A percentile compares a stretch with the other conserved stretches of the same genome.
phyloP scores from a whole-genome alignment of 352 stramenopile genomes.

The Phytophthora crassamura region DNA sequence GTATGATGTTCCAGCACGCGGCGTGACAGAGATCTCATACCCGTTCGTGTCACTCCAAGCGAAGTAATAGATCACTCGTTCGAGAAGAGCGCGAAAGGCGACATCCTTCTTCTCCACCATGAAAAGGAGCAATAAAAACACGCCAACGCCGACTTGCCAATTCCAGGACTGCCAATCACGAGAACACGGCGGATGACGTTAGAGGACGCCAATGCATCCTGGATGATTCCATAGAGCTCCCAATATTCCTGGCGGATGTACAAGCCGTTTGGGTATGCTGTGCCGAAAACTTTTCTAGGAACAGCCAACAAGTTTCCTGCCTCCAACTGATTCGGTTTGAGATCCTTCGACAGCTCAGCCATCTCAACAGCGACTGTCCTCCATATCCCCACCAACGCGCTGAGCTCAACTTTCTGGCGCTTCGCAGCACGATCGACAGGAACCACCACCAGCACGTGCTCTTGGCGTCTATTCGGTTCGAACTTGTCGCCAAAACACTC shows the following conservation, averaged over 20 bases:
- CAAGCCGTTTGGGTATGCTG: conserved; percentile 6
- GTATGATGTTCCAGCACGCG: conserved; percentile 5
- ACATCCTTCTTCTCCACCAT: conserved; percentile 33
- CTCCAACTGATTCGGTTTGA: no score
- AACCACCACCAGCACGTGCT: no score
- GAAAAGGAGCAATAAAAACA: conserved; percentile 30
- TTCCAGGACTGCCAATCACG: conserved; percentile 25
- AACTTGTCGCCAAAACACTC: no score
- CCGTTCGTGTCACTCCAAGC: conserved; percentile 8
- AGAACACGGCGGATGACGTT: background rate
- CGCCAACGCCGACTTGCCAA: conserved; percentile 30
- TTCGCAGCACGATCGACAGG: no score
- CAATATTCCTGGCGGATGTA: conserved; percentile 34
- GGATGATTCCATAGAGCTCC: conserved; percentile 19
- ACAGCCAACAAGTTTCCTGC: no score
- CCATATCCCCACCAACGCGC: no score
- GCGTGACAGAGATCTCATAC: conserved; percentile 2
- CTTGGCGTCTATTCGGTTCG: no score
- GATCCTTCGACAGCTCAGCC: no score
- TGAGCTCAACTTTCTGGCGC: no score
- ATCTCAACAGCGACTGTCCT: no score
- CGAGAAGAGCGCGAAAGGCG: conserved; percentile 15
- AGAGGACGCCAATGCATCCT: background rate
- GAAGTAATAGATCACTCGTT: conserved; percentile 11
- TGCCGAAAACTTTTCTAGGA: background rate